phyloP scores from a whole-genome alignment of 2,329 filamentous ascomycete genomes.

The Septoria petroselini region DNA sequence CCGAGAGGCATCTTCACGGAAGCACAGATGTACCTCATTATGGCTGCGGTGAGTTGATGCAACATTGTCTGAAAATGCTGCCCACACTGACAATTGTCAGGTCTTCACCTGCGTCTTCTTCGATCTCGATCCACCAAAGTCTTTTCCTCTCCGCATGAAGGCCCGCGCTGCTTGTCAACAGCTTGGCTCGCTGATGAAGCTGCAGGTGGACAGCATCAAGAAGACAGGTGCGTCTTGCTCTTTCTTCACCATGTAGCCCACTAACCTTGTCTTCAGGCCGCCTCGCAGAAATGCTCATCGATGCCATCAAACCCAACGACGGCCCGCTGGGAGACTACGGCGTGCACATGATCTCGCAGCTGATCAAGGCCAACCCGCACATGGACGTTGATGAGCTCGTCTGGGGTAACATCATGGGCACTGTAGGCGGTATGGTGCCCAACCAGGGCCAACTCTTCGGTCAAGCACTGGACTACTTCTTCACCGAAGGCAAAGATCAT shows the following conservation, averaged over 20 bases:
- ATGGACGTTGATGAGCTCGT: conserved; percentile 51
- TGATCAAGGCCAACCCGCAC: conserved; percentile 46
- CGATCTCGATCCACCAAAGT: conserved; percentile 52
- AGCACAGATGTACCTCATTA: conserved; percentile 53
- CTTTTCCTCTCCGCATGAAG: conserved; percentile 52
- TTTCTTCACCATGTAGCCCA: too few relatives aligned
- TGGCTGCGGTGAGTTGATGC: conserved; percentile 41
- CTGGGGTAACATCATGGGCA: conserved; percentile 57
- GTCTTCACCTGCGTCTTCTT: conserved; percentile 56
- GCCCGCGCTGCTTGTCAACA: conserved; percentile 48
- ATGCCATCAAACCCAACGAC: conserved; percentile 39
- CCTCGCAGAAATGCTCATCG: conserved; percentile 42
- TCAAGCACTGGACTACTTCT: conserved; percentile 57
- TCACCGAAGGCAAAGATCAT: conserved; percentile 48
- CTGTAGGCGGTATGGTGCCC: conserved; percentile 54
- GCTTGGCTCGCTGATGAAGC: conserved; percentile 51
- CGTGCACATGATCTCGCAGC: conserved; percentile 53
- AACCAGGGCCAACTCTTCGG: conserved; percentile 59
- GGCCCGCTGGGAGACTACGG: conserved; percentile 53
- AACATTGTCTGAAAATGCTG: not conserved
- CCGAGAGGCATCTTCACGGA: conserved; percentile 53
- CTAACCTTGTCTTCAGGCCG: too few relatives aligned
- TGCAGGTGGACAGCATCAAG: conserved; percentile 48
- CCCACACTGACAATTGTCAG: too few relatives aligned
- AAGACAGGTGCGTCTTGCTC: conserved; percentile 34